Base-by-base conservation (phyloP, 2,329 filamentous ascomycete genomes). In the Fusarium continuum region DNA sequence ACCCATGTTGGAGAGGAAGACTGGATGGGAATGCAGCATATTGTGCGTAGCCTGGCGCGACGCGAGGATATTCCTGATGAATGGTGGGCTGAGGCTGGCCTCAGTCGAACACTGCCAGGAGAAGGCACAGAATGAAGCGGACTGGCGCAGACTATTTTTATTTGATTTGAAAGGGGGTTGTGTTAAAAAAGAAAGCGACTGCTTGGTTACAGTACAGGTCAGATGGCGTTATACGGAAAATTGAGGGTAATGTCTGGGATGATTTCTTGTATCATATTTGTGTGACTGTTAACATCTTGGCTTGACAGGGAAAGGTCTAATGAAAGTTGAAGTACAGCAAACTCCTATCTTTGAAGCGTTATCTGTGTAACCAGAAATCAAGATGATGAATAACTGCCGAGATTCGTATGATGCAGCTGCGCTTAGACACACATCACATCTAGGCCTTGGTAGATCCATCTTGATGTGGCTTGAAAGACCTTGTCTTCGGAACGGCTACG, bases 41-140 rank as follows among this genome's bases (percentile, higher is more conserved):
- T 96, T 40, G 82, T 95, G 29, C 86, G 89, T 66, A 83, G 86
- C 36, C 81, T 96, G 50, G 86, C 88, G 28, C 83, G 85, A 16
- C 81, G 91, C 20, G 85, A 91, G 70, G 90, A 93, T 68, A 89
- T 95, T 49, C 90, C 91, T 0, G 91, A 95, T 60, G 88, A 92
- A 64, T 93, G 90, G 87, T 96, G 92, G 92, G 85, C 86, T 55
- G 84, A 86, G 69, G 88, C 83, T 55, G 89, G 89, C 35, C 81
- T 91, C 63, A 88, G 82, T 70, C 84, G 88, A 62, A 88, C 82
- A 13, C 76, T 86, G 50, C 71, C 72, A 29, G 72, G 67, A 43
- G 73, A 73, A 14, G 65, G 61, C 19, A 58, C 59, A 13, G 69
- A 71, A 34, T 73, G 67, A 50, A 61, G 52, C 47, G 44, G 17